Conservation (phyloP, 164 flowering plant species). For the Aristolochia californica region DNA sequence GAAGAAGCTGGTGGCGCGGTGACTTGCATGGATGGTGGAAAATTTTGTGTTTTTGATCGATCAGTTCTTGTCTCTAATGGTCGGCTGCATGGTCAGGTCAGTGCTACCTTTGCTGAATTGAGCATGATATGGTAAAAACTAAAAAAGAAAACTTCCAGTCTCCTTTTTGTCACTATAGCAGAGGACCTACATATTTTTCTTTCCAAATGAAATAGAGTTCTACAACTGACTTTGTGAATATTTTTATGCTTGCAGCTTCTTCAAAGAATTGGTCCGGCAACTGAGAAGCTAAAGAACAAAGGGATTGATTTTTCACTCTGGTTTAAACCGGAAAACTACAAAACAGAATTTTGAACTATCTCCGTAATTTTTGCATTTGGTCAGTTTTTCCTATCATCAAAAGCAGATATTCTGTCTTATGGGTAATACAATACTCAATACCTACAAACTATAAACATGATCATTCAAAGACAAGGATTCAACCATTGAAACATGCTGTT, state of each 20-base stretch:
- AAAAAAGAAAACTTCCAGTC: background rate
- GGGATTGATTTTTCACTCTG: conserved; percentile 77
- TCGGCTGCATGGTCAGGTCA: conserved; percentile 59
- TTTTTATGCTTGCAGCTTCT: conserved; percentile 45
- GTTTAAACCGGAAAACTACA: conserved; percentile 83
- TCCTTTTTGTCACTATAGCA: background rate
- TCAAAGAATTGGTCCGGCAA: conserved; percentile 73
- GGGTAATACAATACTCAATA: too few relatives aligned
- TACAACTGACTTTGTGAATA: too few relatives aligned
- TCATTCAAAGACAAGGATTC: too few relatives aligned
- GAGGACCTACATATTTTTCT: background rate
- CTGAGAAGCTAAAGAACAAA: conserved; percentile 62
- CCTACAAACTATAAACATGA: too few relatives aligned
- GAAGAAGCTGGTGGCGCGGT: conserved; percentile 96
- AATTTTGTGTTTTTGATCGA: conserved; percentile 81
- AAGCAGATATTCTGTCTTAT: background rate
- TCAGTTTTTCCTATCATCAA: too few relatives aligned
- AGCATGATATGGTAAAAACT: background rate
- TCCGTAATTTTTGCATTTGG: background rate
- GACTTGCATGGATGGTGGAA: conserved; percentile 79
- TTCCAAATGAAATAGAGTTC: background rate
- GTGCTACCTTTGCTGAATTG: conserved; percentile 2
- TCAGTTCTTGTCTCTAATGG: conserved; percentile 90
- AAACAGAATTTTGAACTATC: conserved; percentile 42
- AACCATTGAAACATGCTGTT: too few relatives aligned